Base-by-base conservation (phyloP, 371 early-diverging fungal genomes). In the Zopfochytrium polystomum region DNA sequence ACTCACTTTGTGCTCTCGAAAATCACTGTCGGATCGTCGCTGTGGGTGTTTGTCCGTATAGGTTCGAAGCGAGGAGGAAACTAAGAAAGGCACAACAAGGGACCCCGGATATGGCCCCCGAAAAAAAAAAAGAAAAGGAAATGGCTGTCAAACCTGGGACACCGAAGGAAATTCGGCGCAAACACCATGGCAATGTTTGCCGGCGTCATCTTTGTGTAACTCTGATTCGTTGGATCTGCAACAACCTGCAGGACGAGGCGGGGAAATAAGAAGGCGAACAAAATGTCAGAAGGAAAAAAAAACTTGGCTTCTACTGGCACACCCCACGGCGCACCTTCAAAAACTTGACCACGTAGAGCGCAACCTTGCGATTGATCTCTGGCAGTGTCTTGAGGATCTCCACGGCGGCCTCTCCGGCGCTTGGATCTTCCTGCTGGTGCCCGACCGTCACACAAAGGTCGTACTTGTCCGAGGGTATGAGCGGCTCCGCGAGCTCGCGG, bases 151-250 rank as follows among this genome's bases (percentile, higher is more conserved):
- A n/a, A n/a, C n/a, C 82, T 80, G 4, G 96, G 96, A 65, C 92
- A 92, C 27, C 96, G 80, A 46, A 97, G 73, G 58, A 96, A 88
- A 47, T 89, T 90, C 18, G 96, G 98, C 1, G 94, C 95, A 78
- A 94, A 96, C n/a, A 97, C 94, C 87, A 97, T 90, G 29, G 96
- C 96, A 43, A 97, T 68, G 59, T 96, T 97, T 55, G 80, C 72
- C 26, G 88, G 76, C 29, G 85, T 87, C 98, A 97, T 97, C 67
- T 88, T 83, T 5, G 96, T 95, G 9, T 77, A 62, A 30, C 83
- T 71, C 49, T 81, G 84, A 26, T 89, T 82, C 15, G 74, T 70
- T 2, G 85, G 85, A 23, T 85, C 80, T n/a, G 87, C 86, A 56
- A 95, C 87, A 26, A 86, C 76, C 85, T 88, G 55, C 20, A n/a